A percentile compares a stretch with the other conserved stretches of the same genome.
These are phyloP conservation scores for Musa troglodytarum DNA, from an alignment of 176 grass and related monocot species.

Conservation along the genomic window DNA sequence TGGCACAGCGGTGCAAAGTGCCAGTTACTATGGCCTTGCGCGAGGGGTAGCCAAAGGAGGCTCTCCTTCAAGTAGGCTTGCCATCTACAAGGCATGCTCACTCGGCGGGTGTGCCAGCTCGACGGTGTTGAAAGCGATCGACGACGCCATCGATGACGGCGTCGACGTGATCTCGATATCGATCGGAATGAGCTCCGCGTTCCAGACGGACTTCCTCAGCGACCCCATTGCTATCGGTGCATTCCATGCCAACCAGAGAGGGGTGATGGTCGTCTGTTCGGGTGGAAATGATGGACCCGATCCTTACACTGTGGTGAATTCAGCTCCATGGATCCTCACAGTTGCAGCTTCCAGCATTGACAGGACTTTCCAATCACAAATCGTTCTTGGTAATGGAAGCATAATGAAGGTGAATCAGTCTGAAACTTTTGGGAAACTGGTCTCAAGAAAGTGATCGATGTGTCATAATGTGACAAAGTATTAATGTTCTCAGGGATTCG, in stretches of 20 bases:
- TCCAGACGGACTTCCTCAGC: slow-evolving; percentile 66
- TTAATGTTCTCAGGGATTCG: slow-evolving; percentile 37
- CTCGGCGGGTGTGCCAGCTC: slow-evolving; percentile 70
- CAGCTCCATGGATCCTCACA: slow-evolving; percentile 84
- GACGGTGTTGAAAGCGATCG: slow-evolving; percentile 68
- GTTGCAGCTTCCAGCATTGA: slow-evolving; percentile 88
- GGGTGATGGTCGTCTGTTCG: slow-evolving; percentile 82
- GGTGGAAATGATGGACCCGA: slow-evolving; percentile 86
- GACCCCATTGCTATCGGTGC: slow-evolving; percentile 89
- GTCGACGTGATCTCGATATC: slow-evolving; percentile 90
- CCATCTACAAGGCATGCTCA: slow-evolving; percentile 79
- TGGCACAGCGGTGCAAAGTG: slow-evolving; percentile 40
- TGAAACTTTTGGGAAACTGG: no score
- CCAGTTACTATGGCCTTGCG: slow-evolving; percentile 68
- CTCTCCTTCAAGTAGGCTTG: slow-evolving; percentile 46
- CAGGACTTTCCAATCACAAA: slow-evolving; percentile 54
- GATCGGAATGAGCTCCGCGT: slow-evolving; percentile 72
- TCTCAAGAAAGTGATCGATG: no score
- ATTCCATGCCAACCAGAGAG: slow-evolving; percentile 71
- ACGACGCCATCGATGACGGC: slow-evolving; percentile 82
- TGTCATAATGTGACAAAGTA: no score
- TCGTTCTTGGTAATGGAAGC: slow-evolving; percentile 64
- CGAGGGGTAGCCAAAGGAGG: slow-evolving; percentile 65
- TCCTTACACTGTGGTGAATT: slow-evolving; percentile 79
- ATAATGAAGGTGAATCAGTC: slow-evolving; percentile 49